phyloP scores from a whole-genome alignment of 345 rosid genomes.

The Cardiospermum halicacabum region DNA sequence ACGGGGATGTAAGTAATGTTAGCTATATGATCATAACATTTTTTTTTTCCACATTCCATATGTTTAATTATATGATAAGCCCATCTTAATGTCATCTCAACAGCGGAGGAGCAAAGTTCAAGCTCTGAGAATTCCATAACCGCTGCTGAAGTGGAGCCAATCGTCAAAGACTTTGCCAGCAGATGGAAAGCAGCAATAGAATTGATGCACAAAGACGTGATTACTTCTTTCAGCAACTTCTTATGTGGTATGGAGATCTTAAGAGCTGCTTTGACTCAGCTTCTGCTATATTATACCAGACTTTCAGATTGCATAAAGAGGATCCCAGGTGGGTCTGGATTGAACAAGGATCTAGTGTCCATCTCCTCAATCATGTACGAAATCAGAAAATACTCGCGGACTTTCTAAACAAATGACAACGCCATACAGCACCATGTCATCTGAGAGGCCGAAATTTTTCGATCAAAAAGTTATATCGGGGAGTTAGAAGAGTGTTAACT shows the following conservation, averaged over 20 bases:
- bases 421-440: background rate
- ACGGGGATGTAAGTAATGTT: constrained; percentile 67
- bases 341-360: constrained; percentile 90
- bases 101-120: constrained; percentile 81
- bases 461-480: background rate
- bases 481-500: background rate
- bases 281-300: constrained; percentile 87
- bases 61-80: background rate
- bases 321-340: constrained; percentile 66
- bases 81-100: background rate
- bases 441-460: background rate
- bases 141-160: constrained; percentile 70
- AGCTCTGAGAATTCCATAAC: constrained; percentile 64
- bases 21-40: background rate
- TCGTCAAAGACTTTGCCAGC: constrained; percentile 83
- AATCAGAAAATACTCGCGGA: constrained; percentile 85
- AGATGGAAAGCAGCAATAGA: constrained; percentile 94
- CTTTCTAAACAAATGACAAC: constrained; percentile 40
- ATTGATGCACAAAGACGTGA: constrained; percentile 96
- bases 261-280: constrained; percentile 93
- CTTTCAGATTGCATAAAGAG: constrained; percentile 83
- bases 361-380: constrained; percentile 96
- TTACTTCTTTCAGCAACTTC: constrained; percentile 97
- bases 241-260: constrained; percentile 95
- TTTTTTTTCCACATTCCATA: background rate